phyloP scores from a whole-genome alignment of 2,329 filamentous ascomycete genomes.

The Pseudogymnoascus sp. region DNA sequence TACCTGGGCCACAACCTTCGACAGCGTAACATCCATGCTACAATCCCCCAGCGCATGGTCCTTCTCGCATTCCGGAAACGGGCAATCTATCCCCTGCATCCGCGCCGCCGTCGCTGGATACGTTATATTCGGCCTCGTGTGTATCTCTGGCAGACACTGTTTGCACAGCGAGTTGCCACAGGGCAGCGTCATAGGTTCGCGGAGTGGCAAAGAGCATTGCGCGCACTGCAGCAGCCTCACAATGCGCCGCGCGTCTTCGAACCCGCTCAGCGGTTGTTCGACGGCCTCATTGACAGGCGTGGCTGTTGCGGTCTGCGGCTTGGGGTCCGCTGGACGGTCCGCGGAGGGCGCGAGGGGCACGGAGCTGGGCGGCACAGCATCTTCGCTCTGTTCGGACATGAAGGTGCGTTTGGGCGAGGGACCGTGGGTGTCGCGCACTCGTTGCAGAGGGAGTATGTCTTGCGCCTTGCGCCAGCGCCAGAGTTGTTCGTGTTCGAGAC shows the following conservation, averaged over 20 bases:
- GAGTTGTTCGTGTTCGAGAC: background rate
- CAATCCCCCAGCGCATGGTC: conserved; percentile 76
- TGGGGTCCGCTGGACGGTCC: background rate
- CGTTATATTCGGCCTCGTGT: conserved; percentile 61
- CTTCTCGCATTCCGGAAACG: conserved; percentile 54
- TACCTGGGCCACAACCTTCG: conserved; percentile 56
- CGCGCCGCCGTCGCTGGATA: conserved; percentile 65
- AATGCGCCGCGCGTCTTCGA: conserved; percentile 30
- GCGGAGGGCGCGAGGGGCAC: background rate
- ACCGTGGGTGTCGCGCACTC: background rate
- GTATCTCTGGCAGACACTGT: conserved; percentile 61
- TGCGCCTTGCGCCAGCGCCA: conserved; percentile 3
- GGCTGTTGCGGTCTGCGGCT: background rate
- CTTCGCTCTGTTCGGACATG: conserved; percentile 6
- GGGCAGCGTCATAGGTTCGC: conserved; percentile 65
- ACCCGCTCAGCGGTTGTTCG: background rate
- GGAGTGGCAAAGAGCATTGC: conserved; percentile 61
- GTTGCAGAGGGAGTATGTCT: background rate
- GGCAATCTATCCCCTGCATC: conserved; percentile 65
- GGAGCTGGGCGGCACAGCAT: conserved; percentile 6
- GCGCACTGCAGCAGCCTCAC: conserved; percentile 72
- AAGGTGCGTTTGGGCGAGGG: conserved; percentile 1
- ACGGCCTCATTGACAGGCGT: background rate
- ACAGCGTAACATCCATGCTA: conserved; percentile 65
- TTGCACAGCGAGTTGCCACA: conserved; percentile 76